Conservation (phyloP, 2,329 filamentous ascomycete genomes). For the Shiraia sp. region DNA sequence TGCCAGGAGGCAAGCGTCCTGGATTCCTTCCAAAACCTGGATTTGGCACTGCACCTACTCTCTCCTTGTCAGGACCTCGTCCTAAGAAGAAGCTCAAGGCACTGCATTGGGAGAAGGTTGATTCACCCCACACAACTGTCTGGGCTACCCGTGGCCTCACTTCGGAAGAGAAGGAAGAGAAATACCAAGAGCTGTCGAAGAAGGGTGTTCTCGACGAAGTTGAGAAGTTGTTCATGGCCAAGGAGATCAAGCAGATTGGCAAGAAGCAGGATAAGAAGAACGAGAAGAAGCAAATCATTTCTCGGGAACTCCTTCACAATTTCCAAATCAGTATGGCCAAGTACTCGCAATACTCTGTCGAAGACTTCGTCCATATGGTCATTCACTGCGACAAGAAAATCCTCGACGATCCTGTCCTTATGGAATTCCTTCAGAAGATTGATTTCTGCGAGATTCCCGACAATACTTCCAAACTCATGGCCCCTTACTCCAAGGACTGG, state of each 20-base stretch:
- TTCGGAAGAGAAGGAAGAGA: conserved; percentile 88
- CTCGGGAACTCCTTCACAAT: conserved; percentile 68
- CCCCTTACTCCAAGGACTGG: conserved; percentile 95
- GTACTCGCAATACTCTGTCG: conserved; percentile 80
- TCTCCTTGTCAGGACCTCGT: conserved; percentile 77
- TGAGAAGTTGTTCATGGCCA: conserved; percentile 95
- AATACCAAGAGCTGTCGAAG: conserved; percentile 88
- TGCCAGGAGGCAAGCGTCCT: conserved; percentile 62
- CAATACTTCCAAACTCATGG: conserved; percentile 87
- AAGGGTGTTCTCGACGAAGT: conserved; percentile 98
- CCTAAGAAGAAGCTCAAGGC: conserved; percentile 99
- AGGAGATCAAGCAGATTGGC: conserved; percentile 89
- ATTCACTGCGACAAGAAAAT: conserved; percentile 93
- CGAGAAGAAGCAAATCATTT: conserved; percentile 98
- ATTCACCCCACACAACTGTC: conserved; percentile 85
- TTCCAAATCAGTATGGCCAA: conserved; percentile 83
- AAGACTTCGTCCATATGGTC: conserved; percentile 88
- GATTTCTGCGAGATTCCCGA: conserved; percentile 92
- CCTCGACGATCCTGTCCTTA: conserved; percentile 85
- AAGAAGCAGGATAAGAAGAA: conserved; percentile 73
- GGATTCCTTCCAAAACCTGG: conserved; percentile 71
- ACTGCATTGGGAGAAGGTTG: conserved; percentile 98
- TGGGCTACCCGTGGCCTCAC: conserved; percentile 88
- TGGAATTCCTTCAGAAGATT: conserved; percentile 94
- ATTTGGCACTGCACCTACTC: conserved; percentile 57